phyloP scores from a whole-genome alignment of 495 filamentous ascomycete species.

The Talaromyces ruber region DNA sequence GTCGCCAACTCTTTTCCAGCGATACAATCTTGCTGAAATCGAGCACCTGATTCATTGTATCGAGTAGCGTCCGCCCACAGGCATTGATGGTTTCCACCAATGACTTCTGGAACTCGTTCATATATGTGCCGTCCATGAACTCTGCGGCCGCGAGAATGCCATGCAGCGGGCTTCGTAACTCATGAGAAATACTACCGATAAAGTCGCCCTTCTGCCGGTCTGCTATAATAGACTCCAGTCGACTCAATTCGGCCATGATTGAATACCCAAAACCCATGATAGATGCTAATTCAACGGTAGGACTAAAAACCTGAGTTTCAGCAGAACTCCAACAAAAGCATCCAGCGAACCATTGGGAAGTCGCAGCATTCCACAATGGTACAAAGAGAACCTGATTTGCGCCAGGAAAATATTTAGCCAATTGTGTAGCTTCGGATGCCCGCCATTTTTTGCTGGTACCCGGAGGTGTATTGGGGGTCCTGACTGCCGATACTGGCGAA shows the following conservation, averaged over 20 bases:
- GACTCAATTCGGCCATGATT: slow-evolving; percentile 60
- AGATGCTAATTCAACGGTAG: slow-evolving; percentile 36
- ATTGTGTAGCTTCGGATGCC: slow-evolving; percentile 29
- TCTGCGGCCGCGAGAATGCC: slow-evolving; percentile 67
- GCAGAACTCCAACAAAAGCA: slow-evolving; percentile 53
- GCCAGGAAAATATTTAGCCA: slow-evolving; percentile 38
- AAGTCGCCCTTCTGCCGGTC: slow-evolving; percentile 64
- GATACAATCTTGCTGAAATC: slow-evolving; percentile 66
- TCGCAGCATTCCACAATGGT: slow-evolving; percentile 63
- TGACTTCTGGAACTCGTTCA: slow-evolving; percentile 49
- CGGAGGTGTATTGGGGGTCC: slow-evolving; percentile 25
- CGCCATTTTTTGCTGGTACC: slow-evolving; percentile 27
- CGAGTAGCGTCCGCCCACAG: slow-evolving; percentile 66
- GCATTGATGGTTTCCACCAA: slow-evolving; percentile 65
- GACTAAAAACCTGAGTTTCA: slow-evolving; percentile 32
- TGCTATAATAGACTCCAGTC: slow-evolving; percentile 48
- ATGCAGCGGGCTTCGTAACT: slow-evolving; percentile 69
- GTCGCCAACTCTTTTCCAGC: slow-evolving; percentile 36
- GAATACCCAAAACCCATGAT: slow-evolving; percentile 58
- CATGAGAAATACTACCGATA: slow-evolving; percentile 72
- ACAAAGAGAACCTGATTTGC: slow-evolving; percentile 38
- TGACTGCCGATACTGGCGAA: slow-evolving; percentile 5
- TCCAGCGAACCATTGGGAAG: slow-evolving; percentile 61
- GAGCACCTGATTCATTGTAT: slow-evolving; percentile 71
- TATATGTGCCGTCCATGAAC: slow-evolving; percentile 43